Conservation (phyloP, 768 basidiomycete species). For the Boletus patriciae region DNA sequence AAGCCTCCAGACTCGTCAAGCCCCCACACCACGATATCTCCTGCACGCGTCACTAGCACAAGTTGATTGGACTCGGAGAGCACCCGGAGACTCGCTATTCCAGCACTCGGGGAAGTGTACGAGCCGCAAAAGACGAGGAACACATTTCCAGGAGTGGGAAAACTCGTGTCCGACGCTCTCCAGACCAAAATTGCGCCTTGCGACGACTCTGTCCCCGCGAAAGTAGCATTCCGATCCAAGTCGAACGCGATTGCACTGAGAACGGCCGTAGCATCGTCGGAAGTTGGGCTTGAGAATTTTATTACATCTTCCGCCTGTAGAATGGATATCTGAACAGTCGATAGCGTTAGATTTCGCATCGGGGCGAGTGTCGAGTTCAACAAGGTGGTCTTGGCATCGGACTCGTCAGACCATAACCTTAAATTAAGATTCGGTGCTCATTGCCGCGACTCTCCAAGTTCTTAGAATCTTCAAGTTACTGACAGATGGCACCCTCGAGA, state of each 20-base stretch:
- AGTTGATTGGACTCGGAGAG: slow-evolving; percentile 71
- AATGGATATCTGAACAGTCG: slow-evolving; percentile 27
- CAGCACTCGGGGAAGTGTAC: slow-evolving; percentile 25
- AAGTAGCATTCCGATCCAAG: slow-evolving; percentile 60
- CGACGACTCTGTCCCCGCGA: slow-evolving; percentile 59
- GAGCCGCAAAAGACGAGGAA: slow-evolving; percentile 27
- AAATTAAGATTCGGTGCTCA: background rate
- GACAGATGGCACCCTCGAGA: slow-evolving; percentile 21
- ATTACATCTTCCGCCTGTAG: slow-evolving; percentile 17
- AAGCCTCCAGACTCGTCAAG: slow-evolving; percentile 48
- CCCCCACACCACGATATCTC: slow-evolving; percentile 76
- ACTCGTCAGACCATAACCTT: slow-evolving; percentile 18
- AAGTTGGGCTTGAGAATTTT: slow-evolving; percentile 15
- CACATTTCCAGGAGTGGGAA: slow-evolving; percentile 11
- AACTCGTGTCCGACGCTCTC: slow-evolving; percentile 33
- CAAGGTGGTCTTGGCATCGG: background rate
- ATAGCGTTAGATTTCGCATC: slow-evolving; percentile 61
- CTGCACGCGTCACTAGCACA: slow-evolving; percentile 65
- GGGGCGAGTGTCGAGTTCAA: background rate
- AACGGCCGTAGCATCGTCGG: slow-evolving; percentile 29
- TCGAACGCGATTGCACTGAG: slow-evolving; percentile 56
- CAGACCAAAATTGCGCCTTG: slow-evolving; percentile 61
- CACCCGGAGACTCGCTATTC: slow-evolving; percentile 66
- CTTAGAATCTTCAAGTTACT: no score
- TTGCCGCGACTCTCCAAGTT: background rate